Evolutionary conservation across 2,329 filamentous ascomycete genomes (phyloP).

Genomic region (Cylindrodendrum hubeiense): DNA sequence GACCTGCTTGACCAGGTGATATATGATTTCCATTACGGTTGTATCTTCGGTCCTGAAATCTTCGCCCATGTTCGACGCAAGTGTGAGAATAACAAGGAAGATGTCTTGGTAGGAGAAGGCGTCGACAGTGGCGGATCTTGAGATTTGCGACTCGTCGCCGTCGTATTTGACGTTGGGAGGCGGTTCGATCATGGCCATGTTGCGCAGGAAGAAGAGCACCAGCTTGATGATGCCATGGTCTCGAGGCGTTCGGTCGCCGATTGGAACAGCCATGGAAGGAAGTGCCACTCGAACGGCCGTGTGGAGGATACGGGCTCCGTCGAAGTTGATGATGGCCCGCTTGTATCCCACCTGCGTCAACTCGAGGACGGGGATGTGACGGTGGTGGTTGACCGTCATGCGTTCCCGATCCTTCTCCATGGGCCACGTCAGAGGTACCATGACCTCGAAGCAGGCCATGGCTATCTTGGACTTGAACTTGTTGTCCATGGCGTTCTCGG

Average conservation of each 20-base stretch:
- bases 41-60: conserved; percentile 93
- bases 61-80: conserved; percentile 93
- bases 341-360: conserved; percentile 93
- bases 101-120: conserved; percentile 93
- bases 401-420: conserved; percentile 82
- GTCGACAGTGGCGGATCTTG: conserved; percentile 87
- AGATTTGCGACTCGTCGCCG: conserved; percentile 91
- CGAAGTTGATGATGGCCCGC: conserved; percentile 85
- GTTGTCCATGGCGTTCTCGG: conserved; percentile 78
- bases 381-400: conserved; percentile 93
- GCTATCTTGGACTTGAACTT: conserved; percentile 83
- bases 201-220: conserved; percentile 88
- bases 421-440: conserved; percentile 95
- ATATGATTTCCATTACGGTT: conserved; percentile 90
- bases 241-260: conserved; percentile 79
- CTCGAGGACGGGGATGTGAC: conserved; percentile 90
- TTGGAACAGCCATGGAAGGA: conserved; percentile 84
- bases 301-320: conserved; percentile 81
- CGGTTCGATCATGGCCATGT: conserved; percentile 86
- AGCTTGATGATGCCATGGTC: conserved; percentile 96
- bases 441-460: conserved; percentile 87
- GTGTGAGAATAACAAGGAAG: conserved; percentile 84
- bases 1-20: conserved; percentile 92
- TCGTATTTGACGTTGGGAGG: conserved; percentile 80
- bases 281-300: conserved; percentile 85